Conservation (phyloP, 2,329 filamentous ascomycete species). For the Penicillium palitans region DNA sequence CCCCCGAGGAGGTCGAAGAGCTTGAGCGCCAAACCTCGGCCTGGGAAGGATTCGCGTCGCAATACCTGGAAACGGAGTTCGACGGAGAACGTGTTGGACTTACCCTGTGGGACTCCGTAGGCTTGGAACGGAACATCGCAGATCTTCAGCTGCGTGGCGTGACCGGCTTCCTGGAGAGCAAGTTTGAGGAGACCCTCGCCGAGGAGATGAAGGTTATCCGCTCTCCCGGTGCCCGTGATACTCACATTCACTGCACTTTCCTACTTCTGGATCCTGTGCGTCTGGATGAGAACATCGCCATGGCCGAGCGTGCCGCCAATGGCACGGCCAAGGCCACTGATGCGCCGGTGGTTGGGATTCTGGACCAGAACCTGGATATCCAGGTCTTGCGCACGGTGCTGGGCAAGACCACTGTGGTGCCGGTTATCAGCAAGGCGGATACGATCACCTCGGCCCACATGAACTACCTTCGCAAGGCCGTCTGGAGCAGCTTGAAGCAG, state of each 20-base stretch:
- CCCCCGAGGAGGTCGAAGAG: conserved; percentile 59
- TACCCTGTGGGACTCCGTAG: conserved; percentile 95
- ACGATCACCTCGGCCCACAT: conserved; percentile 96
- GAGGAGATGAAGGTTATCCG: conserved; percentile 98
- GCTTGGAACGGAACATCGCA: conserved; percentile 90
- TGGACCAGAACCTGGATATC: conserved; percentile 87
- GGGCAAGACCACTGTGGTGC: conserved; percentile 92
- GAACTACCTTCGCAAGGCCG: conserved; percentile 83
- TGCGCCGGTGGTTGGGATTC: conserved; percentile 57
- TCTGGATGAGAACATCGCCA: conserved; percentile 77
- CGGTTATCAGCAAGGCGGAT: conserved; percentile 94
- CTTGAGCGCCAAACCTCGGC: conserved; percentile 56
- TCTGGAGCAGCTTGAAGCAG: conserved; percentile 83
- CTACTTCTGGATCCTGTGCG: conserved; percentile 84
- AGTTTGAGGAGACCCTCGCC: conserved; percentile 95
- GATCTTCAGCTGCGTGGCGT: conserved; percentile 93
- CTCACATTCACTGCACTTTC: conserved; percentile 95
- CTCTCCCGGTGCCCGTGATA: conserved; percentile 88
- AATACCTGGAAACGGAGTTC: conserved; percentile 92
- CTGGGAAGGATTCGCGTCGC: conserved; percentile 72
- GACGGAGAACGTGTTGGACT: conserved; percentile 88
- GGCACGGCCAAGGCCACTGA: conserved; percentile 52
- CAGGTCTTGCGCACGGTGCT: conserved; percentile 85
- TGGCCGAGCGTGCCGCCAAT: conserved; percentile 59
- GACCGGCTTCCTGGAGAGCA: conserved; percentile 89